A percentile compares a stretch with the other conserved stretches of the same genome.
Conservation (phyloP, 441 rosid genomes). For the Gossypium davidsonii region DNA sequence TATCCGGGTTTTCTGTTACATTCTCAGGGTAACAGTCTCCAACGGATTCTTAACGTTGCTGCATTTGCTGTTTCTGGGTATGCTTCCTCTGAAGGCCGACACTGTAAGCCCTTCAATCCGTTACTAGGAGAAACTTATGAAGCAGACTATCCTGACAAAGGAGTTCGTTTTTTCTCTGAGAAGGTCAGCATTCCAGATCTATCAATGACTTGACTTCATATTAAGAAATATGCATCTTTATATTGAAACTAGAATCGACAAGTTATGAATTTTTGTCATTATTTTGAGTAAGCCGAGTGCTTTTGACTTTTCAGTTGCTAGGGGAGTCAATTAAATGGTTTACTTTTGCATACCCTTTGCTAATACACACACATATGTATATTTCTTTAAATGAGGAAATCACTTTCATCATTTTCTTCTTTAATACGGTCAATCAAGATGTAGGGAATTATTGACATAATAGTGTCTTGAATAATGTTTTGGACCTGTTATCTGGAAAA, state of each 20-base stretch:
- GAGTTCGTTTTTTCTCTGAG: conserved; percentile 90
- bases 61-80: conserved; percentile 27
- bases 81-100: conserved; percentile 76
- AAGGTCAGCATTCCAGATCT: conserved; percentile 46
- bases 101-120: conserved; percentile 97
- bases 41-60: conserved; percentile 74
- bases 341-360: neutral
- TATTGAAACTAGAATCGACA: conserved; percentile 1
- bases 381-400: neutral
- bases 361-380: neutral
- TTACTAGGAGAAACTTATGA: conserved; percentile 98
- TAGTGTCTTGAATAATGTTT: neutral
- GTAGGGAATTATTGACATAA: neutral
- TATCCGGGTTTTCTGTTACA: neutral
- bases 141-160: conserved; percentile 91
- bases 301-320: neutral
- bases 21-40: conserved; percentile 68
- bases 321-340: neutral
- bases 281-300: neutral
- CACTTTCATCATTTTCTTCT: neutral
- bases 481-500: neutral
- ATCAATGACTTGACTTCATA: neutral
- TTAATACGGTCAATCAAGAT: neutral
- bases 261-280: neutral
- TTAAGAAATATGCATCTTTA: neutral